Evolutionary conservation across 108 stramenopile species (phyloP).

Genomic region (Pinguiococcus pyrenoidosus): DNA sequence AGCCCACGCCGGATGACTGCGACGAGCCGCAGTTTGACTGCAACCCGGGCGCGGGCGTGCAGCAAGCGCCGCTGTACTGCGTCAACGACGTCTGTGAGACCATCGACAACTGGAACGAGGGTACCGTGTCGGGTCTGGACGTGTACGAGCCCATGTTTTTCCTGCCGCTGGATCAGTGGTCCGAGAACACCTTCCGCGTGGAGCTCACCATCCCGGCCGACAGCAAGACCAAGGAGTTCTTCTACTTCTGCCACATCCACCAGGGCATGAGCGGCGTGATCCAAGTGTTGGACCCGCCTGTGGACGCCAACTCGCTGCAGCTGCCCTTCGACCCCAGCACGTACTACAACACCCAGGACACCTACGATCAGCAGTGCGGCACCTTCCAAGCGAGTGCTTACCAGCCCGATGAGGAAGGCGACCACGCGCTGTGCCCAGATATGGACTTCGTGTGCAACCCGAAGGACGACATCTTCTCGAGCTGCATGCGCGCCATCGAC

Average conservation of each 20-base stretch:
- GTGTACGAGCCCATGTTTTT: conserved; percentile 65
- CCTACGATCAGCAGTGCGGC: conserved; percentile 54
- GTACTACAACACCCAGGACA: conserved; percentile 32
- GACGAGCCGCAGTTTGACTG: conserved; percentile 31
- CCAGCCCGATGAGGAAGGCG: conserved; percentile 19
- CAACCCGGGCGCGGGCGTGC: neutral
- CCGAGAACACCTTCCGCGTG: conserved; percentile 45
- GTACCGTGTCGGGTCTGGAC: conserved; percentile 58
- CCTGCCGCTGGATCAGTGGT: conserved; percentile 54
- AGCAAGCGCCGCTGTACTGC: conserved; percentile 64
- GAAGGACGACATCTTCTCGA: conserved; percentile 18
- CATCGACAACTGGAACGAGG: conserved; percentile 33
- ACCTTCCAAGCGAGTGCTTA: conserved; percentile 30
- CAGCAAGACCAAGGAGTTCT: conserved; percentile 49
- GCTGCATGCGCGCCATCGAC: conserved; percentile 33
- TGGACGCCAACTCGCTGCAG: conserved; percentile 20
- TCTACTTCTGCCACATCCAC: conserved; percentile 81
- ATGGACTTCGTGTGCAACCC: conserved; percentile 26
- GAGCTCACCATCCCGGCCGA: conserved; percentile 44
- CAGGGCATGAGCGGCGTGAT: conserved; percentile 48
- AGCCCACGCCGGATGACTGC: conserved; percentile 35
- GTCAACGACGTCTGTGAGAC: conserved; percentile 46
- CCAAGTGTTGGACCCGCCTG: too few relatives aligned
- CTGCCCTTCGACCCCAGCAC: conserved; percentile 45
- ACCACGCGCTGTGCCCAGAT: conserved; percentile 20